Evolutionary conservation across 805 yeast species (phyloP).

Genomic region (Teunomyces cretensis): DNA sequence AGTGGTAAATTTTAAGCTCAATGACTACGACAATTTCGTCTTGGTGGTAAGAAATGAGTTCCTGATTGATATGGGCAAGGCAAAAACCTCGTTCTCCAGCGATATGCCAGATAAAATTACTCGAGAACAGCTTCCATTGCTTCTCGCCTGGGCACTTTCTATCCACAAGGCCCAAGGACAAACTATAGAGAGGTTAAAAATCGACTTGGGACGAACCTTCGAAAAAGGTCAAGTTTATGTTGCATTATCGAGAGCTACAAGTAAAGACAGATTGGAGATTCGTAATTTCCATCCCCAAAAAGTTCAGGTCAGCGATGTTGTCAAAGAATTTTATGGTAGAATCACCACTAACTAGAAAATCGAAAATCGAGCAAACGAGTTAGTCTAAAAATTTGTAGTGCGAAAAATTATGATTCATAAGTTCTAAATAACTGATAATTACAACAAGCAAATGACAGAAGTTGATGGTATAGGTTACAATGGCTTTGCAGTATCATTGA

Average conservation of each 20-base stretch:
- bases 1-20: slow-evolving; percentile 45
- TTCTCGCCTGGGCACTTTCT: slow-evolving; percentile 80
- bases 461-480: slow-evolving; percentile 26
- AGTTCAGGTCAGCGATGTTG: slow-evolving; percentile 42
- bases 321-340: slow-evolving; percentile 29
- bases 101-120: slow-evolving; percentile 22
- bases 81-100: slow-evolving; percentile 3
- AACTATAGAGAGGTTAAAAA: slow-evolving; percentile 67
- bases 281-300: slow-evolving; percentile 59
- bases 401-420: slow-evolving; percentile 2
- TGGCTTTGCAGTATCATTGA: slow-evolving; percentile 53
- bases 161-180: slow-evolving; percentile 88
- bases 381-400: neutral
- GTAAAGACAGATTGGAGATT: slow-evolving; percentile 63
- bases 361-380: neutral
- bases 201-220: slow-evolving; percentile 64
- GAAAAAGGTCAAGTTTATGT: slow-evolving; percentile 86
- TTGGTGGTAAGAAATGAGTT: slow-evolving; percentile 41
- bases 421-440: neutral
- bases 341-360: neutral
- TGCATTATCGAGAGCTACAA: slow-evolving; percentile 76
- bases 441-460: neutral
- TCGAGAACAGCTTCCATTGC: slow-evolving; percentile 65
- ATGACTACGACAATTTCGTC: slow-evolving; percentile 27
- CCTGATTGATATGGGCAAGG: slow-evolving; percentile 25